Percentiles rank a stretch among this genome's conserved stretches.
Conservation (phyloP, 495 filamentous ascomycete genomes). For the Staphylotrichum tortipilum region DNA sequence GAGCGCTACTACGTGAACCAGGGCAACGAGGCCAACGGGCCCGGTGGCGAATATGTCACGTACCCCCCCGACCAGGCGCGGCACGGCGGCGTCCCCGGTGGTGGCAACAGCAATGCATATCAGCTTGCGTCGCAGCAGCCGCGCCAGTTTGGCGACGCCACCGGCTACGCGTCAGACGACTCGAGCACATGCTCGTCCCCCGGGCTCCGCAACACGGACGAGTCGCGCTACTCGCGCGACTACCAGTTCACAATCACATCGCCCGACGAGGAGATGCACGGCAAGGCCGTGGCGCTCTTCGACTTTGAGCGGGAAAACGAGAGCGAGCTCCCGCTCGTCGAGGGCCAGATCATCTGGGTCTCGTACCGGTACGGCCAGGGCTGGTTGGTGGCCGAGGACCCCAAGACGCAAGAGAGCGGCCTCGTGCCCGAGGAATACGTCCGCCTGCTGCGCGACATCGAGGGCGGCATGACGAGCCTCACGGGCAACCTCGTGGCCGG, state of each 20-base stretch:
- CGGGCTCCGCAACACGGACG: constrained; percentile 40
- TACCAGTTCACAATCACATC: constrained; percentile 94
- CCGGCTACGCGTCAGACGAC: constrained; percentile 52
- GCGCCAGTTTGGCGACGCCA: constrained; percentile 51
- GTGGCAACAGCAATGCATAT: constrained; percentile 30
- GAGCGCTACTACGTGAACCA: constrained; percentile 71
- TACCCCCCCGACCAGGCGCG: constrained; percentile 60
- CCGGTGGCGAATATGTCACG: constrained; percentile 72
- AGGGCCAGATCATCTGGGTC: constrained; percentile 95
- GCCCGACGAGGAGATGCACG: constrained; percentile 95
- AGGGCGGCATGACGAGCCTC: constrained; percentile 52
- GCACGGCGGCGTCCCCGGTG: too few species aligned
- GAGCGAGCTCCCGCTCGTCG: constrained; percentile 84
- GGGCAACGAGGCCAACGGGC: constrained; percentile 58
- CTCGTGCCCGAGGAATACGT: constrained; percentile 97
- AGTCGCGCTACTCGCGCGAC: constrained; percentile 72
- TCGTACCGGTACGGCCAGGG: constrained; percentile 93
- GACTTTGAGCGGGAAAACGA: constrained; percentile 93
- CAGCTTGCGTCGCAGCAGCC: constrained; percentile 34
- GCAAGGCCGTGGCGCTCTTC: constrained; percentile 90
- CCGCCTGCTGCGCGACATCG: constrained; percentile 82
- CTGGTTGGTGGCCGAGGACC: constrained; percentile 94
- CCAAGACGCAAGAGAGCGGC: constrained; percentile 74
- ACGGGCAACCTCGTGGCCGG: constrained; percentile 33
- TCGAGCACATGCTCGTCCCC: constrained; percentile 47